phyloP scores from a whole-genome alignment of 78 protist species.

The Emiliania huxleyi region DNA sequence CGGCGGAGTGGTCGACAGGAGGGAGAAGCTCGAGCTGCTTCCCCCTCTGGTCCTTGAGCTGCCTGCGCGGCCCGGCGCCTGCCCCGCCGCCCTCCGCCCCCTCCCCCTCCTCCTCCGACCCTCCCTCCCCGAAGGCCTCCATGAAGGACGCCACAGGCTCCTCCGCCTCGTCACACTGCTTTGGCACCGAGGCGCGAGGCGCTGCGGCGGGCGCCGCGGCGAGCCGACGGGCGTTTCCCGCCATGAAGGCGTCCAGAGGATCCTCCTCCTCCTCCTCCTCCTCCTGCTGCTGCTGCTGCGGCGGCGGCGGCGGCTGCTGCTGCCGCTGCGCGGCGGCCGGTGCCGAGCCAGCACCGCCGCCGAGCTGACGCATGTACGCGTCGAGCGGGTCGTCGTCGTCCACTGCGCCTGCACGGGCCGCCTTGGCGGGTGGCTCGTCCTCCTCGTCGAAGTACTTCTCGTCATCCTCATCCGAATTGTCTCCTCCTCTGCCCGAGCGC shows the following conservation, averaged over 20 bases:
- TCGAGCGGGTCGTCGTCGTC: neutral
- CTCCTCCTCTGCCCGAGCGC: too few relatives aligned
- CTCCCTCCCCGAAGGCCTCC: neutral
- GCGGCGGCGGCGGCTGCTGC: neutral
- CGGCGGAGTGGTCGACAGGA: neutral
- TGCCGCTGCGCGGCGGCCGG: neutral
- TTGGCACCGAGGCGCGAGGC: neutral
- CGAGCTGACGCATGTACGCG: neutral
- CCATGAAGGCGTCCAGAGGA: slow-evolving; percentile 32
- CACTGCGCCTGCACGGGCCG: neutral
- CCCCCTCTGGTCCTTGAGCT: slow-evolving; percentile 8
- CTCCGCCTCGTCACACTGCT: neutral
- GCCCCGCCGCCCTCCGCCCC: neutral
- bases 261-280: neutral
- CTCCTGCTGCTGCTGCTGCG: too few relatives aligned
- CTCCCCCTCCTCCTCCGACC: neutral
- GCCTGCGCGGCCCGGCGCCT: neutral
- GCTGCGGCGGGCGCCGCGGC: neutral
- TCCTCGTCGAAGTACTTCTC: neutral
- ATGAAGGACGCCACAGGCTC: neutral
- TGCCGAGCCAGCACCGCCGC: too few relatives aligned
- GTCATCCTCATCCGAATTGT: neutral
- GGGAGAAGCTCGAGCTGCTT: neutral
- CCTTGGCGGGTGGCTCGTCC: neutral
- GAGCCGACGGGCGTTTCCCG: neutral